Percentiles rank a stretch among this genome's conserved stretches.
Conservation (phyloP, 2,329 filamentous ascomycete genomes). For the Colletotrichum lindemuthianum region DNA sequence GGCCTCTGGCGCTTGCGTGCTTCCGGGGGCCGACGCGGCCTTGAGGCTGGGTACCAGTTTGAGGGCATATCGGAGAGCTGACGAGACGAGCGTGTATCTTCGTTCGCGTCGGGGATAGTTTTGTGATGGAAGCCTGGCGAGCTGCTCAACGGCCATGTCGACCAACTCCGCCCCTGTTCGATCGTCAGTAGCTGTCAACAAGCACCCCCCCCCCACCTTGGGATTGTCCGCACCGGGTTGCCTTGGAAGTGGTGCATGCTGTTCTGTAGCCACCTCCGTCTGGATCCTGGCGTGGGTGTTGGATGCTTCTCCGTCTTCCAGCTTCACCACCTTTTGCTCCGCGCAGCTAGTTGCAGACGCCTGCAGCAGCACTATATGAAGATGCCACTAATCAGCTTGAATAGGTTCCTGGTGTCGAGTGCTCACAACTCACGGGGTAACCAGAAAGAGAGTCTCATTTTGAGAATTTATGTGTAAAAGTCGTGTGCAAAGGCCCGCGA, state of each 20-base stretch:
- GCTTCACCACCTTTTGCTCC: constrained; percentile 50
- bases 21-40: constrained; percentile 55
- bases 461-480: constrained; percentile 48
- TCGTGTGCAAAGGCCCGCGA: constrained; percentile 30
- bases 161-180: constrained; percentile 62
- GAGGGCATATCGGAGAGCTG: constrained; percentile 54
- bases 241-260: constrained; percentile 40
- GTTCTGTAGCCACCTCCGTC: constrained; percentile 44
- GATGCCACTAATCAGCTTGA: constrained; percentile 22
- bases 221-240: constrained; percentile 50
- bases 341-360: constrained; percentile 48
- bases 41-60: constrained; percentile 62
- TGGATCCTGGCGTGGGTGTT: constrained; percentile 44
- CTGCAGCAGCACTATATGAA: constrained; percentile 58
- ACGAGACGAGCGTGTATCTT: constrained; percentile 55
- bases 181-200: constrained; percentile 19
- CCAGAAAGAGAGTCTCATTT: constrained; percentile 54
- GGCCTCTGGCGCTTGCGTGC: constrained; percentile 43
- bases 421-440: constrained; percentile 51
- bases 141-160: constrained; percentile 60
- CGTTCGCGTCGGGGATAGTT: constrained; percentile 56
- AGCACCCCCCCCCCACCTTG: constrained; percentile 20
- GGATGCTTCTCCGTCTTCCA: constrained; percentile 43
- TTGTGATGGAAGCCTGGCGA: constrained; percentile 60
- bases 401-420: constrained; percentile 11